Conservation (phyloP, 2,329 filamentous ascomycete genomes). For the Purpureocillium lavendulum region DNA sequence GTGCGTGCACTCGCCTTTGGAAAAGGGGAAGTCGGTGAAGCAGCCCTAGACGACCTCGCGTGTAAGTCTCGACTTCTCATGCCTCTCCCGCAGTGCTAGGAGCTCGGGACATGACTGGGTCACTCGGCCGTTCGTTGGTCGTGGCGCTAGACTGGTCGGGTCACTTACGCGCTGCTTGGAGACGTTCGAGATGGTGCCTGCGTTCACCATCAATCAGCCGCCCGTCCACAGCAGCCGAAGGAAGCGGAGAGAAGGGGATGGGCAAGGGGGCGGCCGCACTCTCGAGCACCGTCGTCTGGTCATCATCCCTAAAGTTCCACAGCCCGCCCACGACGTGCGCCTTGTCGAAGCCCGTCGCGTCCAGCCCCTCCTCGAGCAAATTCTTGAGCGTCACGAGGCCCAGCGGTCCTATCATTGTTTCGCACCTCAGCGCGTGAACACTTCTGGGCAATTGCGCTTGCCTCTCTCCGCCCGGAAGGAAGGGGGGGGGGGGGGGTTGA, state of each 20-base stretch:
- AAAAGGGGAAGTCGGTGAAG: conserved; percentile 26
- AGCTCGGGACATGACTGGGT: no score
- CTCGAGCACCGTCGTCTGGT: conserved; percentile 27
- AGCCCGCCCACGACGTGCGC: conserved; percentile 30
- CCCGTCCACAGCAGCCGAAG: no score
- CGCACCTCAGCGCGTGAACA: no score
- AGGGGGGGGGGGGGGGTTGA: background rate
- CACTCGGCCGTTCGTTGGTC: no score
- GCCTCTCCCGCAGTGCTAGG: no score
- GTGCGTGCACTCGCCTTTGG: background rate
- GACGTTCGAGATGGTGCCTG: conserved; percentile 22
- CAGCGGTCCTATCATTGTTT: conserved; percentile 22
- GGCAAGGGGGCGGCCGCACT: conserved; percentile 11
- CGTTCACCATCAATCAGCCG: no score
- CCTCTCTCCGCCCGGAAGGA: no score
- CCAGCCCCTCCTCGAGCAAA: conserved; percentile 32
- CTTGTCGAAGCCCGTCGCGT: conserved; percentile 33
- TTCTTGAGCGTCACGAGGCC: conserved; percentile 32
- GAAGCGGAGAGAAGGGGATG: no score
- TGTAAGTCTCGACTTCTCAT: background rate
- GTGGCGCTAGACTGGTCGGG: no score
- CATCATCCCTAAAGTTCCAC: conserved; percentile 31
- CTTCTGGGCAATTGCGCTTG: no score
- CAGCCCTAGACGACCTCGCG: conserved; percentile 13
- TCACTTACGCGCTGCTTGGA: conserved; percentile 19